Conservation (phyloP, 306 rosid genomes). For the Cicer chorassanicum region DNA sequence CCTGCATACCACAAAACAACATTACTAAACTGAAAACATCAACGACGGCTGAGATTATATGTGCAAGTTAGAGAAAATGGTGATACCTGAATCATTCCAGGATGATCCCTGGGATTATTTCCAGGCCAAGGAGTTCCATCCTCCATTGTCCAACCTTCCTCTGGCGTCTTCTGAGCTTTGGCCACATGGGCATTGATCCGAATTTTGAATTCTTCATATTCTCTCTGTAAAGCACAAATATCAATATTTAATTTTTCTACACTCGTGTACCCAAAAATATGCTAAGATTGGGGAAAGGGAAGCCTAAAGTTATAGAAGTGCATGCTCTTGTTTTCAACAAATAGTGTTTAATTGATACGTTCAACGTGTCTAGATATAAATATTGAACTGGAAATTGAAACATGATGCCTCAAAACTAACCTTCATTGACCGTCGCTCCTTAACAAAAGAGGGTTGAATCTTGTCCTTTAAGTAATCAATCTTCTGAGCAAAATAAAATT, state of each 20-base stretch:
- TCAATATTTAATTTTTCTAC: constrained; percentile 27
- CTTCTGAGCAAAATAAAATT: constrained; percentile 92
- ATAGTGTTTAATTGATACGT: too few relatives aligned
- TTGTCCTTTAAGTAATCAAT: constrained; percentile 98
- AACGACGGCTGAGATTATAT: not conserved
- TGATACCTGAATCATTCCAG: constrained; percentile 99
- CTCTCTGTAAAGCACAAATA: constrained; percentile 70
- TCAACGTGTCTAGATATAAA: constrained; percentile 2
- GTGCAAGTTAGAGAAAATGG: constrained; percentile 26
- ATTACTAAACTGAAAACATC: constrained; percentile 35
- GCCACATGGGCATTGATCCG: constrained; percentile 91
- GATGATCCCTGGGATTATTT: constrained; percentile 98
- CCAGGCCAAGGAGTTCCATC: constrained; percentile 99
- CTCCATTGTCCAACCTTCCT: constrained; percentile 99
- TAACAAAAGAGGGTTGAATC: constrained; percentile 95
- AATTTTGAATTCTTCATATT: constrained; percentile 96
- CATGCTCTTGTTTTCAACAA: too few relatives aligned
- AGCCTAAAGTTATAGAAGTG: too few relatives aligned
- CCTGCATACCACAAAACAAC: constrained; percentile 61
- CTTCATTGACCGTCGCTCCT: constrained; percentile 99
- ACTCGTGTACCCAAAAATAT: not conserved
- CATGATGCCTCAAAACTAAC: constrained; percentile 47
- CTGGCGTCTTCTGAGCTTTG: constrained; percentile 97
- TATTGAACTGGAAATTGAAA: constrained; percentile 27
- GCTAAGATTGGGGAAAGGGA: not conserved